These are phyloP conservation scores for Dactylellina leptospora DNA, from an alignment of 2,329 filamentous ascomycete genomes.

Conservation along the genomic window DNA sequence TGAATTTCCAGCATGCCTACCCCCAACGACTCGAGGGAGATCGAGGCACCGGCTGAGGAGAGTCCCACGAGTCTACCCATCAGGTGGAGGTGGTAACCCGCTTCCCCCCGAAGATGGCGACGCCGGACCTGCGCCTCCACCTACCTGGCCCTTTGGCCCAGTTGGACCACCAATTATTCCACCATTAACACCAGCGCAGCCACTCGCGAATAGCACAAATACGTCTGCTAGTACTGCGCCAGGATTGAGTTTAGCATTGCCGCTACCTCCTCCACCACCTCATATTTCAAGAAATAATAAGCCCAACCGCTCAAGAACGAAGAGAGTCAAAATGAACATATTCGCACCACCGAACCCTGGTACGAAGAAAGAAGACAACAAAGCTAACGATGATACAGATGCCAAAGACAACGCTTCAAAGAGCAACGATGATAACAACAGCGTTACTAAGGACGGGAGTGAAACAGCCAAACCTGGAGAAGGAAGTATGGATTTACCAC, in stretches of 20 bases:
- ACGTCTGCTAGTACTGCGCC: constrained; percentile 6
- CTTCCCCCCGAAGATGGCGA: constrained; percentile 35
- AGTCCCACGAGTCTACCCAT: constrained; percentile 42
- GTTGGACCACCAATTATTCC: constrained; percentile 10
- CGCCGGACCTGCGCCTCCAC: constrained; percentile 23
- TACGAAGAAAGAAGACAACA: constrained; percentile 9
- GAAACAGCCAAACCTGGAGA: background rate
- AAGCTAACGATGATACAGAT: background rate
- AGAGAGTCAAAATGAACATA: background rate
- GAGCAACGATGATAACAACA: too few species aligned
- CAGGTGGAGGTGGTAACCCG: constrained; percentile 16
- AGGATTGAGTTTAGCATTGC: background rate
- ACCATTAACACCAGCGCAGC: background rate
- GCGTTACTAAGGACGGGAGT: too few species aligned
- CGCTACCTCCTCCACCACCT: background rate
- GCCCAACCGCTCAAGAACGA: background rate
- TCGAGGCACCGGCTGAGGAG: constrained; percentile 44
- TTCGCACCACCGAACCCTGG: background rate
- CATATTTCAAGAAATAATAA: background rate
- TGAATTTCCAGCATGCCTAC: constrained; percentile 47
- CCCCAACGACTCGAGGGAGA: constrained; percentile 31
- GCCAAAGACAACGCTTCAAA: background rate
- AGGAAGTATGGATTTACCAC: background rate
- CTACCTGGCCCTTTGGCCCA: constrained; percentile 26
- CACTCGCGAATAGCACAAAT: constrained; percentile 5